Conservation (phyloP, 306 rosid species). For the Quercus rubra region DNA sequence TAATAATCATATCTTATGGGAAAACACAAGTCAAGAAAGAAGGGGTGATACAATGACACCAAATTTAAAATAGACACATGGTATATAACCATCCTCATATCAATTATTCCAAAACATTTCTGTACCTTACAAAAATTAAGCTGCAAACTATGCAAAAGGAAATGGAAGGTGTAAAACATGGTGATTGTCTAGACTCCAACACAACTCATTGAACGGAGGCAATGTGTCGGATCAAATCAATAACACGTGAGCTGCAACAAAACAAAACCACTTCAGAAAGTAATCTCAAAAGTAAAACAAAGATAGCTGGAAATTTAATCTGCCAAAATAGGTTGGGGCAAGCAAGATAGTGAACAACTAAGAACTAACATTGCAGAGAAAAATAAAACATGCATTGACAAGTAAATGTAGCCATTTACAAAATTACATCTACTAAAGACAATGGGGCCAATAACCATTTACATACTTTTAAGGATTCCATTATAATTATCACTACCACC, state of each 20-base stretch:
- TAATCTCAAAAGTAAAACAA: not conserved
- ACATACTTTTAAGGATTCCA: too few species aligned
- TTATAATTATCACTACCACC: too few species aligned
- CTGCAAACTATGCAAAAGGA: not conserved
- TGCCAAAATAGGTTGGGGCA: not conserved
- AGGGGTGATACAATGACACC: too few species aligned
- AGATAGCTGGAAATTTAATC: not conserved
- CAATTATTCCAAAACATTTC: slow-evolving; percentile 7
- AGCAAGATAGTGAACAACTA: too few species aligned
- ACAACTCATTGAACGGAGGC: slow-evolving; percentile 26
- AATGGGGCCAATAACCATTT: too few species aligned
- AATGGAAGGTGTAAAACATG: not conserved
- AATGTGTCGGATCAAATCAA: slow-evolving; percentile 52
- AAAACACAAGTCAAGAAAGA: too few species aligned
- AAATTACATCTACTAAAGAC: too few species aligned
- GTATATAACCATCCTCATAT: not conserved
- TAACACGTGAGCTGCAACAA: slow-evolving; percentile 39
- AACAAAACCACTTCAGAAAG: not conserved
- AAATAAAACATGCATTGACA: too few species aligned
- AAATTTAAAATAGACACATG: too few species aligned
- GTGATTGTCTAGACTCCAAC: not conserved
- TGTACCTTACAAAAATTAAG: not conserved
- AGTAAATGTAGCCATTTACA: too few species aligned
- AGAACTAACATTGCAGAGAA: too few species aligned
- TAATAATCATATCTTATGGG: too few species aligned